phyloP scores from a whole-genome alignment of 768 basidiomycete genomes.

The Hortiboletus flavorubellus region DNA sequence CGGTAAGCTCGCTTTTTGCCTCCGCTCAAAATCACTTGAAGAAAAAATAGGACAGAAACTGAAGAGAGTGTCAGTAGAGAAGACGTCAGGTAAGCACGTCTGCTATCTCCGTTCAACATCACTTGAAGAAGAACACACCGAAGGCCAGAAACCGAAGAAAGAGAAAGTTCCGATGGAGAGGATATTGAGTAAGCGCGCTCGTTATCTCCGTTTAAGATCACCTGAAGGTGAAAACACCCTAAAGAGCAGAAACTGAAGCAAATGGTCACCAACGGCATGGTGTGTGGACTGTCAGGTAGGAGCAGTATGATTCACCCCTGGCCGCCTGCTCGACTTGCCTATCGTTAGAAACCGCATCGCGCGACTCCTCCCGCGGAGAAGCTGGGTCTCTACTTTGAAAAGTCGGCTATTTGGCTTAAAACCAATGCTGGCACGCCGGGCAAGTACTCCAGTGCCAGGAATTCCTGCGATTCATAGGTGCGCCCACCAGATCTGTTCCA shows the following conservation, averaged over 20 bases:
- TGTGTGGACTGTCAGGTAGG: background rate
- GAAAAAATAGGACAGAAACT: background rate
- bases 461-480: slow-evolving; percentile 12
- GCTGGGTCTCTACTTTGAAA: slow-evolving; percentile 18
- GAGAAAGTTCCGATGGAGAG: background rate
- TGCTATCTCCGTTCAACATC: background rate
- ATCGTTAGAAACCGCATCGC: background rate
- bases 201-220: background rate
- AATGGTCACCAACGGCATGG: background rate
- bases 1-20: background rate
- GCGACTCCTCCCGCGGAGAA: slow-evolving; percentile 7
- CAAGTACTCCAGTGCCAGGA: background rate
- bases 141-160: background rate
- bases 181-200: background rate
- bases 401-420: background rate
- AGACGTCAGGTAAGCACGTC: background rate
- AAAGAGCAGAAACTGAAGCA: background rate
- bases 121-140: background rate
- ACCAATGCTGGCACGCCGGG: background rate
- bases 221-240: background rate
- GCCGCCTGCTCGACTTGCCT: background rate
- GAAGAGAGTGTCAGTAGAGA: background rate
- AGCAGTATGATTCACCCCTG: background rate
- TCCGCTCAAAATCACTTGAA: background rate
- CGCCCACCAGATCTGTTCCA: background rate